These are phyloP conservation scores for Capronia epimyces DNA, from an alignment of 2,329 filamentous ascomycete genomes.

Conservation along the genomic window DNA sequence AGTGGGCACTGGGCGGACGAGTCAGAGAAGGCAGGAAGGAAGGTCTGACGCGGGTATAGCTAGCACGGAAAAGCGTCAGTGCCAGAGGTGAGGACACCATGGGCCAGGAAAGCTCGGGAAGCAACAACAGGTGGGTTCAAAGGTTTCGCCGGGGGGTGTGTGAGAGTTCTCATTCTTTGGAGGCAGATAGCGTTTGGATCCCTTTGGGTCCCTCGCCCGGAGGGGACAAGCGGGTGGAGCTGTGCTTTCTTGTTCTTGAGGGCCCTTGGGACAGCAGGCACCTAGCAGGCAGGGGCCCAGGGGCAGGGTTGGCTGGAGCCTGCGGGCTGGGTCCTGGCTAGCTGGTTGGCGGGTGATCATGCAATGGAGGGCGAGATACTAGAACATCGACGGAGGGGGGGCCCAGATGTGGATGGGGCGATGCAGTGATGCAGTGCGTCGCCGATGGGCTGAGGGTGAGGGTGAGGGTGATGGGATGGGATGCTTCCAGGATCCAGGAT, in stretches of 20 bases:
- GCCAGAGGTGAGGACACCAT: background rate
- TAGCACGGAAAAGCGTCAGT: slow-evolving; percentile 1
- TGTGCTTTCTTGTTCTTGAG: background rate
- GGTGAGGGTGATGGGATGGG: background rate
- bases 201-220: background rate
- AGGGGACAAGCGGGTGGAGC: background rate
- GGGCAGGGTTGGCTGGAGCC: background rate
- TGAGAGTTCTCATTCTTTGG: background rate
- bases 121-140: slow-evolving; percentile 2
- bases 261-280: too few relatives aligned
- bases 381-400: background rate
- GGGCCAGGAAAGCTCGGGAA: slow-evolving; percentile 2
- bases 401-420: background rate
- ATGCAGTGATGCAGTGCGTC: background rate
- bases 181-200: slow-evolving; percentile 8
- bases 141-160: background rate
- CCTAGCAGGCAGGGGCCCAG: background rate
- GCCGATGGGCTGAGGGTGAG: background rate
- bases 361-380: background rate
- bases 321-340: background rate
- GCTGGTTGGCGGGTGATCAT: slow-evolving; percentile 2
- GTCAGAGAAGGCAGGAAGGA: slow-evolving; percentile 7
- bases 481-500: background rate
- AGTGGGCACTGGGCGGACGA: slow-evolving; percentile 2
- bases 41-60: slow-evolving; percentile 12